phyloP scores from a whole-genome alignment of 2,329 filamentous ascomycete species.

The Fusarium ambrosium region DNA sequence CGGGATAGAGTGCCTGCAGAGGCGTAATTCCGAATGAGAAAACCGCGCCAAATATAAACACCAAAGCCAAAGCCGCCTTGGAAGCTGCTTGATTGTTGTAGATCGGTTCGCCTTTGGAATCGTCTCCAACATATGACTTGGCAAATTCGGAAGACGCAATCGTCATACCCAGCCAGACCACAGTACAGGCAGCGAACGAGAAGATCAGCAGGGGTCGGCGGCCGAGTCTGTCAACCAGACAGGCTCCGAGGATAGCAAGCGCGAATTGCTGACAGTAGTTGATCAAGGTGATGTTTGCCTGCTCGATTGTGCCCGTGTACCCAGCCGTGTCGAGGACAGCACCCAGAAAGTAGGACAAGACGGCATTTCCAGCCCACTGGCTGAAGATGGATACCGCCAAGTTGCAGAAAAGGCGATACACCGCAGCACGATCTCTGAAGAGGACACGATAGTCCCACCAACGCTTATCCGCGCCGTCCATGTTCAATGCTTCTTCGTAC shows the following conservation, averaged over 20 bases:
- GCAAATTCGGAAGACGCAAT: neutral
- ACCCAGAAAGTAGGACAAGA: constrained; percentile 68
- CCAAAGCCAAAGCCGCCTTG: neutral
- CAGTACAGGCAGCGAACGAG: constrained; percentile 47
- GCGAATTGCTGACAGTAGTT: constrained; percentile 62
- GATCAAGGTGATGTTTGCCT: constrained; percentile 64
- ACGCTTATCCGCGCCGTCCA: constrained; percentile 62
- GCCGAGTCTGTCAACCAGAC: constrained; percentile 57
- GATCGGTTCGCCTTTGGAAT: neutral
- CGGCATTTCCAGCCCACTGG: constrained; percentile 65
- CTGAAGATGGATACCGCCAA: constrained; percentile 67
- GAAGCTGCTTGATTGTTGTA: neutral
- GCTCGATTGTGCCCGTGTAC: constrained; percentile 52
- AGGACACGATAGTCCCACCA: constrained; percentile 69
- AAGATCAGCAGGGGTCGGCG: constrained; percentile 65
- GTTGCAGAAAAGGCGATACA: constrained; percentile 66
- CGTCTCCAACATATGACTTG: neutral
- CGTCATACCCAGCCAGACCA: neutral
- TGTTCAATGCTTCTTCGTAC: constrained; percentile 55
- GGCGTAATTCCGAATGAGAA: neutral
- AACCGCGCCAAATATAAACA: neutral
- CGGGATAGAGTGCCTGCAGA: constrained; percentile 57
- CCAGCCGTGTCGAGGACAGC: constrained; percentile 52
- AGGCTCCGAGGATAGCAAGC: constrained; percentile 59
- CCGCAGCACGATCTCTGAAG: constrained; percentile 61